Evolutionary conservation across 2,329 filamentous ascomycete species (phyloP).

Genomic region (Leptographium galeiforme): DNA sequence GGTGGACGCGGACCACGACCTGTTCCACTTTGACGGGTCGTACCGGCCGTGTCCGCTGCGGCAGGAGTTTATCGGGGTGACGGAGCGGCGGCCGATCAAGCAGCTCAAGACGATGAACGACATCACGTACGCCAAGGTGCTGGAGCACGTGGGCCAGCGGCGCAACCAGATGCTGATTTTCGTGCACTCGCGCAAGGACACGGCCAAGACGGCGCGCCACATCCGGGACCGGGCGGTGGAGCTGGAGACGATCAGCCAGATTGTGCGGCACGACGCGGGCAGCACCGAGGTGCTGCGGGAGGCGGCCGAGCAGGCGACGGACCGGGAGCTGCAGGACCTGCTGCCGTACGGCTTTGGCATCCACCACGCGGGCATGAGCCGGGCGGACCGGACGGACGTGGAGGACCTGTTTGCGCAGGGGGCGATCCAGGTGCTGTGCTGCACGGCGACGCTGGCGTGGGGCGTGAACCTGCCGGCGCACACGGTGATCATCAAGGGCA

Average conservation of each 20-base stretch:
- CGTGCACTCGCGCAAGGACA: slow-evolving; percentile 96
- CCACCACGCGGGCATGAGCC: slow-evolving; percentile 93
- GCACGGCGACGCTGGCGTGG: slow-evolving; percentile 96
- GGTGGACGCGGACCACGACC: slow-evolving; percentile 68
- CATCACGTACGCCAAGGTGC: slow-evolving; percentile 91
- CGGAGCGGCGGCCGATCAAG: slow-evolving; percentile 96
- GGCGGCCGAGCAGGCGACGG: slow-evolving; percentile 69
- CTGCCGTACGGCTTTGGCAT: slow-evolving; percentile 96
- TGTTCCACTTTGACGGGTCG: slow-evolving; percentile 94
- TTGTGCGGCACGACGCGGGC: slow-evolving; percentile 82
- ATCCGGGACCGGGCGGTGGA: slow-evolving; percentile 96
- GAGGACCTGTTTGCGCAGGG: slow-evolving; percentile 90
- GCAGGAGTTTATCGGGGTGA: slow-evolving; percentile 95
- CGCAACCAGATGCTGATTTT: slow-evolving; percentile 98
- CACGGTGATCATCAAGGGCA: slow-evolving; percentile 98
- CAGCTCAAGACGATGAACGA: slow-evolving; percentile 99
- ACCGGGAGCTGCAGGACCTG: slow-evolving; percentile 82
- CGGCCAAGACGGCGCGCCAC: slow-evolving; percentile 91
- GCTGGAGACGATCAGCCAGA: slow-evolving; percentile 90
- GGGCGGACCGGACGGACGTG: slow-evolving; percentile 87
- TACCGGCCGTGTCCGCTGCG: slow-evolving; percentile 87
- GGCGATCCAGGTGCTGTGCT: slow-evolving; percentile 87
- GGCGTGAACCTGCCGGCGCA: slow-evolving; percentile 97
- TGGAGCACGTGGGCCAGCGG: slow-evolving; percentile 87
- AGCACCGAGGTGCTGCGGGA: slow-evolving; percentile 79